Evolutionary conservation across 2,329 filamentous ascomycete species (phyloP).

Genomic region (Furcasterigmium sp.): DNA sequence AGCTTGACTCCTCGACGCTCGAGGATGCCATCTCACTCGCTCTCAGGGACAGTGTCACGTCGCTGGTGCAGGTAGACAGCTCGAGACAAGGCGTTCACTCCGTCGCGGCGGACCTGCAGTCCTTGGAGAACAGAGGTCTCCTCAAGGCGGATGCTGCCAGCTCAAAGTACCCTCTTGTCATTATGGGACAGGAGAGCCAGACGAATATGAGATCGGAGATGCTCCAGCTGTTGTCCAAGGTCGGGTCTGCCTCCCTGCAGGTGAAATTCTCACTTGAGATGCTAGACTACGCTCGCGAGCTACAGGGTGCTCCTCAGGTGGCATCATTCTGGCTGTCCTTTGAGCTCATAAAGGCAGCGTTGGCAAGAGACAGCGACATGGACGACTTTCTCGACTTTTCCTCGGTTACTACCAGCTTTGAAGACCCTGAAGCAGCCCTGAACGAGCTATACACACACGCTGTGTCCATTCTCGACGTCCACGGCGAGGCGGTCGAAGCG

Average conservation of each 20-base stretch:
- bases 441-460: slow-evolving; percentile 68
- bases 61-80: slow-evolving; percentile 24
- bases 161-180: slow-evolving; percentile 50
- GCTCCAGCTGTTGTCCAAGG: slow-evolving; percentile 47
- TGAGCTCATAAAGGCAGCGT: slow-evolving; percentile 58
- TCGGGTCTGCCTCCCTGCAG: slow-evolving; percentile 54
- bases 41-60: slow-evolving; percentile 67
- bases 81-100: not conserved
- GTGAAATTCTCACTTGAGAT: slow-evolving; percentile 60
- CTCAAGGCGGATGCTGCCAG: slow-evolving; percentile 10
- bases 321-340: slow-evolving; percentile 78
- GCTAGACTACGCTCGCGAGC: slow-evolving; percentile 56
- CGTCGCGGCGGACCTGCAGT: slow-evolving; percentile 17
- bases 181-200: slow-evolving; percentile 63
- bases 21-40: slow-evolving; percentile 62
- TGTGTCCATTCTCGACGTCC: slow-evolving; percentile 52
- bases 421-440: slow-evolving; percentile 41
- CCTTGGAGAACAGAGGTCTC: slow-evolving; percentile 22
- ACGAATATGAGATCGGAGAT: slow-evolving; percentile 54
- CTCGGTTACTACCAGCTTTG: slow-evolving; percentile 26
- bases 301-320: slow-evolving; percentile 53
- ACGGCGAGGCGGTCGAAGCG: slow-evolving; percentile 38
- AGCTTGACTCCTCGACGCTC: slow-evolving; percentile 60
- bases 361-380: slow-evolving; percentile 46
- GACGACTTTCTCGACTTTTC: slow-evolving; percentile 63